A percentile compares a stretch with the other conserved stretches of the same genome.
Conservation (phyloP, 1,284 basidiomycete genomes). For the Naganishia albida region DNA sequence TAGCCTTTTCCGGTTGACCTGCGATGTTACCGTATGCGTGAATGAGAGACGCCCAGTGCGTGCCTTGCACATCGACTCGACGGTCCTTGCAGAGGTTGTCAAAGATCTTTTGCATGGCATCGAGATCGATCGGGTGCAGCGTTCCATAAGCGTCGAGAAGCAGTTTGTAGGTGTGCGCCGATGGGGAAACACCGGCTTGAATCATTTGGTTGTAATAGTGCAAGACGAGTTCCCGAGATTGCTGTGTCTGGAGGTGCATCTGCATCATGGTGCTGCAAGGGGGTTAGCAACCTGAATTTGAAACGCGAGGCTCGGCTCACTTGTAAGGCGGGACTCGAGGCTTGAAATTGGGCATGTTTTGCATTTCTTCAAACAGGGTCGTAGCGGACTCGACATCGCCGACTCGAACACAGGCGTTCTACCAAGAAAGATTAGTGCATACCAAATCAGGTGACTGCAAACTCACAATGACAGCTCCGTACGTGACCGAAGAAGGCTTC, state of each 20-base stretch:
- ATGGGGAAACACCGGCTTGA: constrained; percentile 67
- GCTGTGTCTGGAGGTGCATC: constrained; percentile 85
- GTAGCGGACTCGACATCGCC: constrained; percentile 85
- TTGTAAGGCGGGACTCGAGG: constrained; percentile 83
- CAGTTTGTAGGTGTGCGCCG: constrained; percentile 92
- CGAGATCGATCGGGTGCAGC: constrained; percentile 79
- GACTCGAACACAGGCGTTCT: constrained; percentile 82
- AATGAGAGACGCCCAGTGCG: constrained; percentile 90
- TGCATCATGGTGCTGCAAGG: constrained; percentile 98
- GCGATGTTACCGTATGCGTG: constrained; percentile 82
- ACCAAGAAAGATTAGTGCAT: not conserved
- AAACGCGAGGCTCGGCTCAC: constrained; percentile 38
- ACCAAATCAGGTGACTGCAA: not conserved
- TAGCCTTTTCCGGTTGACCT: constrained; percentile 75
- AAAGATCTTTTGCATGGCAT: constrained; percentile 74
- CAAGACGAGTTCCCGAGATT: constrained; percentile 74
- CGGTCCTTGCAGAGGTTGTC: constrained; percentile 60
- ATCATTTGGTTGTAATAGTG: constrained; percentile 75
- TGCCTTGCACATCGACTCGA: constrained; percentile 68
- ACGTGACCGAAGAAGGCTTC: constrained; percentile 81
- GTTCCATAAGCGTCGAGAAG: constrained; percentile 87
- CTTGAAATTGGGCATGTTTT: constrained; percentile 69
- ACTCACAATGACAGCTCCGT: constrained; percentile 84
- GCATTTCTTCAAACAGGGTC: constrained; percentile 84
- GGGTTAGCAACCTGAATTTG: not conserved